phyloP scores from a whole-genome alignment of 1,139 yeast genomes.

The Suhomyces bokatorum region DNA sequence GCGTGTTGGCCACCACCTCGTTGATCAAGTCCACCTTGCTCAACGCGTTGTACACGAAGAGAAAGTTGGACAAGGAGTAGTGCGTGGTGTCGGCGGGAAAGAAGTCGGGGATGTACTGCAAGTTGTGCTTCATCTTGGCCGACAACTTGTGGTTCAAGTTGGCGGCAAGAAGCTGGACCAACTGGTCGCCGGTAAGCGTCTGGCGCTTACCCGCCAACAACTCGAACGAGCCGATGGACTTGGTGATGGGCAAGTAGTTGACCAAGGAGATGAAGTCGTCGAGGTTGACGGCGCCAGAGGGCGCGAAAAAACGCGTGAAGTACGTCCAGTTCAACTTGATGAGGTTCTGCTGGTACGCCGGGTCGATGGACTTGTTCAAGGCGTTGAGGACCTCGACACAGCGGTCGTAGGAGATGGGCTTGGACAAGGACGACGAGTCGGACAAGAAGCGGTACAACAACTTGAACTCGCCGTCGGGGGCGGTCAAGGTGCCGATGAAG shows the following conservation, averaged over 20 bases:
- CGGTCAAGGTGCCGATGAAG: conserved; percentile 55
- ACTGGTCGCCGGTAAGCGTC: conserved; percentile 33
- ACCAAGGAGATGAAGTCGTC: conserved; percentile 44
- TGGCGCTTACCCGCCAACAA: conserved; percentile 39
- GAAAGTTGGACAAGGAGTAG: conserved; percentile 44
- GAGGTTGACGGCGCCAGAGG: conserved; percentile 39
- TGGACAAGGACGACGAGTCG: conserved; percentile 7
- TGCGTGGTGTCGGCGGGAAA: conserved; percentile 30
- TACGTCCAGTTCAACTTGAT: conserved; percentile 48
- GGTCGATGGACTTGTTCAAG: conserved; percentile 45
- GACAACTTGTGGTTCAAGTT: conserved; percentile 48
- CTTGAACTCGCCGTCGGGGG: conserved; percentile 59
- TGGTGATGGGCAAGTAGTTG: conserved; percentile 48
- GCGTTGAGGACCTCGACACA: conserved; percentile 40
- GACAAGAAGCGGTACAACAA: conserved; percentile 36
- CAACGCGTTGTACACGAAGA: conserved; percentile 46
- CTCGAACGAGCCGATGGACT: conserved; percentile 48
- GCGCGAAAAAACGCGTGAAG: conserved; percentile 44
- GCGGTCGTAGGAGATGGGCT: conserved; percentile 32
- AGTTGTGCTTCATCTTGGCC: conserved; percentile 37
- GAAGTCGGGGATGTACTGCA: conserved; percentile 38
- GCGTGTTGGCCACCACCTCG: conserved; percentile 59
- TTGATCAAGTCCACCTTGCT: conserved; percentile 53
- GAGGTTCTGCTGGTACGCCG: conserved; percentile 44
- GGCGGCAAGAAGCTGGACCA: conserved; percentile 36